Conservation (phyloP, 495 filamentous ascomycete genomes). For the Pyrenula massariospora region DNA sequence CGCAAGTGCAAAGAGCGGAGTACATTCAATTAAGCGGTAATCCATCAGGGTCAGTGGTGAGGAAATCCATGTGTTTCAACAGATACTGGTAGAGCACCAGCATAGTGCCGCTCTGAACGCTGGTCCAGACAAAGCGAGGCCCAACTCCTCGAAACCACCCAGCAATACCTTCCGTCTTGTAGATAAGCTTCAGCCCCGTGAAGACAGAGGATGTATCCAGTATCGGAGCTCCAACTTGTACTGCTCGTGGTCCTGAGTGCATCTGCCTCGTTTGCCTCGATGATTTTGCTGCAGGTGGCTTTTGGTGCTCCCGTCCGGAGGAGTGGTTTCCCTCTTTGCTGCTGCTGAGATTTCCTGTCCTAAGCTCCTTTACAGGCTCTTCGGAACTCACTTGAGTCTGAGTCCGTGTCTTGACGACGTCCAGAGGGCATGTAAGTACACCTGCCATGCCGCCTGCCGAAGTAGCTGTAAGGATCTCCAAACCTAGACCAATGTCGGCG, state of each 20-base stretch:
- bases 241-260: slow-evolving; percentile 42
- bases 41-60: neutral
- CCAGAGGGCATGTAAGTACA: slow-evolving; percentile 86
- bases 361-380: neutral
- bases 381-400: slow-evolving; percentile 75
- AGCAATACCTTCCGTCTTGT: slow-evolving; percentile 70
- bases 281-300: slow-evolving; percentile 6
- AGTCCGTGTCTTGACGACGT: slow-evolving; percentile 96
- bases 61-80: slow-evolving; percentile 56
- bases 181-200: slow-evolving; percentile 75
- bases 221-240: slow-evolving; percentile 57
- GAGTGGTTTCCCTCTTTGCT: slow-evolving; percentile 8
- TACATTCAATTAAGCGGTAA: neutral
- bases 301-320: slow-evolving; percentile 9
- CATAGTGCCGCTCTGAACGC: slow-evolving; percentile 94
- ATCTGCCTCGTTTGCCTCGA: slow-evolving; percentile 16
- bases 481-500: slow-evolving; percentile 66
- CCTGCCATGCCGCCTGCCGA: slow-evolving; percentile 91
- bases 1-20: too few species aligned
- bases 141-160: slow-evolving; percentile 96
- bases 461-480: slow-evolving; percentile 83
- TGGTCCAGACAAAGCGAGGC: slow-evolving; percentile 92
- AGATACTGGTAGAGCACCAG: slow-evolving; percentile 88
- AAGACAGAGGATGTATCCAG: slow-evolving; percentile 82
- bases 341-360: neutral